phyloP scores from a whole-genome alignment of 306 rosid species.

The Quercus rubra region DNA sequence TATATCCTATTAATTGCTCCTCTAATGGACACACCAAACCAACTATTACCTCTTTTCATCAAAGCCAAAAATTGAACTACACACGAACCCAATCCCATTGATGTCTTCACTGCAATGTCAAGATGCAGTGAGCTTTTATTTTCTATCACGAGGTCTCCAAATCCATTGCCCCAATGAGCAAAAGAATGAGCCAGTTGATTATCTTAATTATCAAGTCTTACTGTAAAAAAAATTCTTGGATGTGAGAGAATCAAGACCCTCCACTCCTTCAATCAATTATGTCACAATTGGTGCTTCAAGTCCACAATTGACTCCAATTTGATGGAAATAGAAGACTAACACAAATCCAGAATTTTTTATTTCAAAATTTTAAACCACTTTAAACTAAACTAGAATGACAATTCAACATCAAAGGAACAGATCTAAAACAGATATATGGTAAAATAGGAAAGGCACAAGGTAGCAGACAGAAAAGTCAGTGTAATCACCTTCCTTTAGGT shows the following conservation, averaged over 20 bases:
- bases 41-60: neutral
- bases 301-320: neutral
- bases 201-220: neutral
- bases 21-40: neutral
- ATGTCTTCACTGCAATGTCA: neutral
- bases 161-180: neutral
- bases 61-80: neutral
- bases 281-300: neutral
- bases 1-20: neutral
- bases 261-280: neutral
- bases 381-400: neutral
- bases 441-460: neutral
- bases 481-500: slow-evolving; percentile 67
- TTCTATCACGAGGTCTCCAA: neutral
- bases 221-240: neutral
- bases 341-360: too few species aligned
- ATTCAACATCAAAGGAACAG: neutral
- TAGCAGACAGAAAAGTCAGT: neutral
- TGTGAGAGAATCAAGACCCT: neutral
- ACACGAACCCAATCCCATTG: neutral
- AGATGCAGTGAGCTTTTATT: neutral
- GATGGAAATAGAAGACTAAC: too few species aligned
- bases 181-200: neutral
- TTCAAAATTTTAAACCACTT: neutral
- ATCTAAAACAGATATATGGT: neutral